Conservation (phyloP, 768 basidiomycete species). For the Psilocybe tampanensis region DNA sequence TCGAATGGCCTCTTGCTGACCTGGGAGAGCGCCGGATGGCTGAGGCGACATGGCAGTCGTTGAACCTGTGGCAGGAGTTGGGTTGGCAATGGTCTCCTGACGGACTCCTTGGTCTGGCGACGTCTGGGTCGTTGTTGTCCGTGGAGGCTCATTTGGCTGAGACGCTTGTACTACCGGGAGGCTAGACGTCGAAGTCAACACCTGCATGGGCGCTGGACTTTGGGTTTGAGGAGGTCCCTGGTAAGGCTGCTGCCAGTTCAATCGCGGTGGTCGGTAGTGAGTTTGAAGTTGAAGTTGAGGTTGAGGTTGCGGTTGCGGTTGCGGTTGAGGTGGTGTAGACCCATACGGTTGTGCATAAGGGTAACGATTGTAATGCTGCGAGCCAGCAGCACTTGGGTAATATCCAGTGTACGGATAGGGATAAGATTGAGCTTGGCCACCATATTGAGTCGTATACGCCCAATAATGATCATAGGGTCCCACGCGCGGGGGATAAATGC, state of each 20-base stretch:
- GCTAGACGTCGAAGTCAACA: neutral
- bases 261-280: slow-evolving; percentile 20
- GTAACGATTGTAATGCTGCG: slow-evolving; percentile 26
- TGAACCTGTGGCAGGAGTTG: neutral
- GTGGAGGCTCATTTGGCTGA: neutral
- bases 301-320: too few relatives aligned
- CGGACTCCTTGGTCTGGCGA: neutral
- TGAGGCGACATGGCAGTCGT: neutral
- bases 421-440: slow-evolving; percentile 21
- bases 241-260: slow-evolving; percentile 38
- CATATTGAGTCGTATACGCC: slow-evolving; percentile 30
- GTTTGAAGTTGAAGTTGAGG: slow-evolving; percentile 6
- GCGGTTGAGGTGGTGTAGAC: slow-evolving; percentile 9
- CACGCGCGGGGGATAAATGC: slow-evolving; percentile 19
- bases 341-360: slow-evolving; percentile 28
- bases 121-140: neutral
- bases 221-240: slow-evolving; percentile 23
- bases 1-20: too few relatives aligned
- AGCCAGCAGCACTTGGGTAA: slow-evolving; percentile 24
- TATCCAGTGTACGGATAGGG: slow-evolving; percentile 32
- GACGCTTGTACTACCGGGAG: neutral
- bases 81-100: neutral
- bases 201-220: neutral
- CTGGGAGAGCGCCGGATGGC: too few relatives aligned
- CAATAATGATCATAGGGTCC: slow-evolving; percentile 40